Base-by-base conservation (phyloP, 2,329 filamentous ascomycete species). In the Knoxdaviesia proteae region DNA sequence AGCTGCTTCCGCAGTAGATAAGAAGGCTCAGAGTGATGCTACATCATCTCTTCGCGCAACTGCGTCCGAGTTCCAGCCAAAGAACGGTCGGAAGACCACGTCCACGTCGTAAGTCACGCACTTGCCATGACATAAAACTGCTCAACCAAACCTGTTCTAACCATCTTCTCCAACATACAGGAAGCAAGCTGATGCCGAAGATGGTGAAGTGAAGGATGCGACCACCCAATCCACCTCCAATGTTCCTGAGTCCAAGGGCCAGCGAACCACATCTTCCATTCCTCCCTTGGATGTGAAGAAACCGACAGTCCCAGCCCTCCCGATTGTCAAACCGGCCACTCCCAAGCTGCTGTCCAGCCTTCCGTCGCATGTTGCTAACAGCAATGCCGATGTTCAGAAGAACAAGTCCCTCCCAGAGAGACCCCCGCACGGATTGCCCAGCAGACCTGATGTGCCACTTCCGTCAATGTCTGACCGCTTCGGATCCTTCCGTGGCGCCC, bases 121-220 rank as follows among this genome's bases (percentile, higher is more conserved):
- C 43, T 50, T 44, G 51, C 36, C 33, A 50, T 52, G 32, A 36
- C 42, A 34, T 36, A 44, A 37, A 34, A 10, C 32, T 8, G 10
- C 41, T 45, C 38, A 45, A 37, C 1, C 6, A 7, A 4, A 7
- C 8, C 35, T 37, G 33, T 32, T 38, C 37, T 38, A 35, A 44
- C 32, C 34, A 35, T 34, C 34, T 20, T 20, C 42, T 1, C 33
- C 44, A 37, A 7, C 36, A 6, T 20, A 39, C 5, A n/a, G 32
- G 11, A 35, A 36, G 36, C 36, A 32, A 10, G 36, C 35, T 1
- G 74, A 78, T 47, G 71, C 73, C 42, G 80, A 84, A 54, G 80
- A 84, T 52, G 80, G 80, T 20, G 80, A 84, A 54, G 77, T 83
- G 30, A 71, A 75, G 47, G 79, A 83, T 50, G 63, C 20, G 20